Conservation (phyloP, 805 yeast species). For the Yamadazyma insecticola region DNA sequence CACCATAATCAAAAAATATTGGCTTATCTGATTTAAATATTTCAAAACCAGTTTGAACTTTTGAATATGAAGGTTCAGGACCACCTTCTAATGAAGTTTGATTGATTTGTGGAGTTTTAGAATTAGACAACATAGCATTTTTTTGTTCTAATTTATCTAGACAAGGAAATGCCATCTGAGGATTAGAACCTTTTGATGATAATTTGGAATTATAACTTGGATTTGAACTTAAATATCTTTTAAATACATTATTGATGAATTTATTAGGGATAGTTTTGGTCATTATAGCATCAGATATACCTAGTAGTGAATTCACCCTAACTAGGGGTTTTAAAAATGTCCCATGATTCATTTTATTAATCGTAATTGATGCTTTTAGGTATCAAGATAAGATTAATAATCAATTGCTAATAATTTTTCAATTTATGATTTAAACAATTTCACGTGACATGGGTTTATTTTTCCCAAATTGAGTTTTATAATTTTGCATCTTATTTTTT, state of each 20-base stretch:
- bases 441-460: no score
- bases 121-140: slow-evolving; percentile 28
- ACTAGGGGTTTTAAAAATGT: no score
- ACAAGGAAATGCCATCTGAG: slow-evolving; percentile 78
- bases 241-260: neutral
- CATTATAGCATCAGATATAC: no score
- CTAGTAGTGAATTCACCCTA: no score
- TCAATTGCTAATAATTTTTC: no score
- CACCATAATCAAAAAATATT: slow-evolving; percentile 77
- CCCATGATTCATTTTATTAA: no score
- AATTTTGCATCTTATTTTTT: no score
- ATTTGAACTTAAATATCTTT: neutral
- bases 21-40: slow-evolving; percentile 52
- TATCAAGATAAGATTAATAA: no score
- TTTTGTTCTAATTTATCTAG: slow-evolving; percentile 69
- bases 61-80: slow-evolving; percentile 82
- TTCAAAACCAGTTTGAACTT: slow-evolving; percentile 63
- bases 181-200: slow-evolving; percentile 38
- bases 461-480: no score
- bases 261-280: no score
- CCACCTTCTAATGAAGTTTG: slow-evolving; percentile 49
- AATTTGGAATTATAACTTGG: neutral
- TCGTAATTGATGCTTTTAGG: no score
- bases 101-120: slow-evolving; percentile 6
- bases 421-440: no score